These are phyloP conservation scores for Gossypium herbaceum DNA, from an alignment of 345 rosid species.

Conservation along the genomic window DNA sequence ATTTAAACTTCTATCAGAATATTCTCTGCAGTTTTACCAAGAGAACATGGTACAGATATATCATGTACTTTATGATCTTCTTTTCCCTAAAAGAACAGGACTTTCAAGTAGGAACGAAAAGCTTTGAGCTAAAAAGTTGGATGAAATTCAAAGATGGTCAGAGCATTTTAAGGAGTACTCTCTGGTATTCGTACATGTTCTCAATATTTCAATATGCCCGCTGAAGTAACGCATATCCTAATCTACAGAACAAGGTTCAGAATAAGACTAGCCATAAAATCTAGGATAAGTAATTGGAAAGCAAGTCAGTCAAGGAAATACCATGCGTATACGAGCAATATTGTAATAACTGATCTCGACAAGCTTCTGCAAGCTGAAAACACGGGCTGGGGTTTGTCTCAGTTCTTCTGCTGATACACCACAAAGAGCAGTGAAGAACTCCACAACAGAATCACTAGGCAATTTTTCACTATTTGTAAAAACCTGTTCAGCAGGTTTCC, in stretches of 20 bases:
- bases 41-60: not conserved
- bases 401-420: slow-evolving; percentile 97
- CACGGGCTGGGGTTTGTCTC: slow-evolving; percentile 96
- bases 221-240: not conserved
- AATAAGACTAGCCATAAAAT: slow-evolving; percentile 2
- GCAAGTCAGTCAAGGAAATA: slow-evolving; percentile 27
- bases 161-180: not conserved
- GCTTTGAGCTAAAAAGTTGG: not conserved
- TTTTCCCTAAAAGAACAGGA: not conserved
- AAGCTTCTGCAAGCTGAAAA: slow-evolving; percentile 97
- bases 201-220: not conserved
- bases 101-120: slow-evolving; percentile 1
- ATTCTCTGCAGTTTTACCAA: not conserved
- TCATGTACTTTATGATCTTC: not conserved
- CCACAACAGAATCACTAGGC: slow-evolving; percentile 89
- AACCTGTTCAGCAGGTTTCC: slow-evolving; percentile 92
- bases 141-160: not conserved
- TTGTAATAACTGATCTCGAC: slow-evolving; percentile 99
- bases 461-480: slow-evolving; percentile 87
- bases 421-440: slow-evolving; percentile 94
- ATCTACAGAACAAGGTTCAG: not conserved
- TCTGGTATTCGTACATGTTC: not conserved
- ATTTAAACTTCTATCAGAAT: not conserved
- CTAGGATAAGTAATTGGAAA: slow-evolving; percentile 2
- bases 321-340: slow-evolving; percentile 97